phyloP scores from a whole-genome alignment of 805 yeast species.

The Candida glaebosa region DNA sequence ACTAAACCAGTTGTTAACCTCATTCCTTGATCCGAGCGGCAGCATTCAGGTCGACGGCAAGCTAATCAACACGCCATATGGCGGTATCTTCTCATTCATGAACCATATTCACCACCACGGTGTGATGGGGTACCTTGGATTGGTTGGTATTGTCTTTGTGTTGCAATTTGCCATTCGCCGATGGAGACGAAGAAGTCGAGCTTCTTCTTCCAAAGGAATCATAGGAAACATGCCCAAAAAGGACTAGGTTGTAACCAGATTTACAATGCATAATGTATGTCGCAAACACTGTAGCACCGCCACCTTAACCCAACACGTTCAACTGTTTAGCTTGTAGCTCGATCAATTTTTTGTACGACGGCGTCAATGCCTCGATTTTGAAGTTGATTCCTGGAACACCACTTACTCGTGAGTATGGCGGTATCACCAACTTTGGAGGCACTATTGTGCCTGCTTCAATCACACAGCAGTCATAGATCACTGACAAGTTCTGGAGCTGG shows the following conservation, averaged over 20 bases:
- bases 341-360: conserved; percentile 32
- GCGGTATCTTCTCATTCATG: conserved; percentile 33
- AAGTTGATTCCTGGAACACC: conserved; percentile 37
- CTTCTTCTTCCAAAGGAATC: conserved; percentile 14
- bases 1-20: conserved; percentile 33
- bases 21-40: conserved; percentile 32
- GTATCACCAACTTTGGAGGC: conserved; percentile 44
- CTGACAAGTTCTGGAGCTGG: conserved; percentile 29
- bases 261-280: conserved; percentile 1
- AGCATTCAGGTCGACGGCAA: conserved; percentile 18
- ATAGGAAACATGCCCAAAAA: conserved; percentile 19
- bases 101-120: conserved; percentile 45
- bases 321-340: conserved; percentile 33
- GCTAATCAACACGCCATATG: conserved; percentile 44
- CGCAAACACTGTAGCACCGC: no score
- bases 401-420: conserved; percentile 48
- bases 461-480: conserved; percentile 51
- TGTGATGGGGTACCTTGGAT: conserved; percentile 36
- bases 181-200: conserved; percentile 5
- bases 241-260: conserved; percentile 11
- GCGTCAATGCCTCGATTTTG: conserved; percentile 20
- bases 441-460: conserved; percentile 39
- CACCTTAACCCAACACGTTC: conserved; percentile 17
- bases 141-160: conserved; percentile 13
- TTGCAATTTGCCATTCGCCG: conserved; percentile 1